Conservation (phyloP, 106 monocot species). For the Platanthera guangdongensis region DNA sequence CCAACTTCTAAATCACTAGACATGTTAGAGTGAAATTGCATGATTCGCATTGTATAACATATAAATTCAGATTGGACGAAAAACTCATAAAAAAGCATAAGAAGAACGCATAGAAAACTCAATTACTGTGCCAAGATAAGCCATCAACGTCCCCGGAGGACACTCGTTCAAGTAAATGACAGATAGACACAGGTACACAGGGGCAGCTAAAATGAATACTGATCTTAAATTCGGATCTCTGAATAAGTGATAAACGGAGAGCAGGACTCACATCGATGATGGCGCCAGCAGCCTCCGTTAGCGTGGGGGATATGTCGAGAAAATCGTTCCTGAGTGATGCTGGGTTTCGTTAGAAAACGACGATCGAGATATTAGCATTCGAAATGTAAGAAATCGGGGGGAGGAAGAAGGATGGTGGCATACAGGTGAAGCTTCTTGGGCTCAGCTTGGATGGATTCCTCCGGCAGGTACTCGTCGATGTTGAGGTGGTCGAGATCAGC, state of each 20-base stretch:
- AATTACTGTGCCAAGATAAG: neutral
- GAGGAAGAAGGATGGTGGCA: neutral
- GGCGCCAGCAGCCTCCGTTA: conserved; percentile 61
- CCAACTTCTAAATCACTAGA: neutral
- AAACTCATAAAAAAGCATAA: neutral
- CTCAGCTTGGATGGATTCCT: conserved; percentile 41
- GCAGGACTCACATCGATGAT: conserved; percentile 39
- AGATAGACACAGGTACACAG: neutral
- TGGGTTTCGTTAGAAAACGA: neutral
- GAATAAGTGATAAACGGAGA: neutral
- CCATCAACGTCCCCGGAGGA: neutral
- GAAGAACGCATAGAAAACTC: neutral
- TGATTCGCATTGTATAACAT: neutral
- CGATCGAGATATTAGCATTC: neutral
- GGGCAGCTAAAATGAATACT: neutral
- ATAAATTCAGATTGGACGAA: neutral
- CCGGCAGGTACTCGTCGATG: conserved; percentile 53
- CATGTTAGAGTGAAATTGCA: neutral
- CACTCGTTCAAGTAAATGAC: neutral
- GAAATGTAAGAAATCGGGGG: neutral
- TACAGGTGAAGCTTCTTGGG: conserved; percentile 48
- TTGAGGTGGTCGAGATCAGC: conserved; percentile 46
- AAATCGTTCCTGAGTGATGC: conserved; percentile 36
- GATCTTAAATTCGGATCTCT: neutral
- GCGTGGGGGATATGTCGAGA: conserved; percentile 51